phyloP scores from a whole-genome alignment of 495 filamentous ascomycete genomes.

The Aspergillus homomorphus region DNA sequence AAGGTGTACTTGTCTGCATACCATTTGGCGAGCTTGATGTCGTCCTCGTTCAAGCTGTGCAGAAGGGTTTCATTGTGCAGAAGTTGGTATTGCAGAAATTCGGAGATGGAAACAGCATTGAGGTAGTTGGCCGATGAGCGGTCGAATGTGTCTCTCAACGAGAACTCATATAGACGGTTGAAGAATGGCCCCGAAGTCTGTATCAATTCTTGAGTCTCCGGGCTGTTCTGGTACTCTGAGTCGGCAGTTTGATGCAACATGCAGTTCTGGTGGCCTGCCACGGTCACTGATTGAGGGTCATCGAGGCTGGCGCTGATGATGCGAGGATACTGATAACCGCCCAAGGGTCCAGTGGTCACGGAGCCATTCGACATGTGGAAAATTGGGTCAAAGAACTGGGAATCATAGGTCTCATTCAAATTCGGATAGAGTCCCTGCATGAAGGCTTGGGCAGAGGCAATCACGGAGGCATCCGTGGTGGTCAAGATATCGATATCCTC shows the following conservation, averaged over 20 bases:
- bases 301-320: conserved; percentile 49
- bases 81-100: conserved; percentile 69
- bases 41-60: conserved; percentile 46
- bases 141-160: conserved; percentile 35
- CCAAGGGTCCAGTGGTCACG: conserved; percentile 54
- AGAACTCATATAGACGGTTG: conserved; percentile 36
- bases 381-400: conserved; percentile 29
- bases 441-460: conserved; percentile 68
- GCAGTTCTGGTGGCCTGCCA: conserved; percentile 60
- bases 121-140: conserved; percentile 46
- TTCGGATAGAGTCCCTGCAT: conserved; percentile 83
- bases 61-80: conserved; percentile 68
- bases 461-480: conserved; percentile 46
- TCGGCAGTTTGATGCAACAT: conserved; percentile 36
- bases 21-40: conserved; percentile 55
- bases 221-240: conserved; percentile 36
- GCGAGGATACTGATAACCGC: conserved; percentile 71
- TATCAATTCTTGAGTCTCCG: conserved; percentile 35
- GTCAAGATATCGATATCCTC: conserved; percentile 46
- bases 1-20: conserved; percentile 66
- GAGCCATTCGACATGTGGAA: conserved; percentile 57
- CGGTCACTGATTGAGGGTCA: conserved; percentile 54
- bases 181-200: conserved; percentile 50
- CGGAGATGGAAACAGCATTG: conserved; percentile 61
- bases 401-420: conserved; percentile 39